Evolutionary conservation across 345 rosid species (phyloP).

Genomic region (Psidium friedrichsthalianum): DNA sequence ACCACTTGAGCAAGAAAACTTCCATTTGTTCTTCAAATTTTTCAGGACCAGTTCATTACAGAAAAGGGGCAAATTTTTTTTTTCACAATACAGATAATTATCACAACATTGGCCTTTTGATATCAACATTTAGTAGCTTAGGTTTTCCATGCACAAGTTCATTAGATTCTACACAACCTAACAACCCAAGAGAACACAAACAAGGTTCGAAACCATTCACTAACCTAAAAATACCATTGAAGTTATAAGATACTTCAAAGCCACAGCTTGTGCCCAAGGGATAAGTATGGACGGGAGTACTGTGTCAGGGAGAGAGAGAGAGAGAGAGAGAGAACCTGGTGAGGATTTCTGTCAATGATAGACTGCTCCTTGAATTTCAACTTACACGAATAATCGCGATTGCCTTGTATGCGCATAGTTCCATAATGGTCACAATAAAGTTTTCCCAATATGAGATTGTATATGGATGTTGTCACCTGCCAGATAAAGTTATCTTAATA

Average conservation of each 20-base stretch:
- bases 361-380: constrained; percentile 98
- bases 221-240: neutral
- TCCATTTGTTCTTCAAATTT: neutral
- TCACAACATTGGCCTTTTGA: neutral
- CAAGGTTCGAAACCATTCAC: neutral
- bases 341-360: constrained; percentile 94
- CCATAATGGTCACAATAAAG: constrained; percentile 97
- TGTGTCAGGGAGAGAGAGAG: neutral
- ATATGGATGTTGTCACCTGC: constrained; percentile 96
- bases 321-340: constrained; percentile 52
- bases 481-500: neutral
- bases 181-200: neutral
- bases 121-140: neutral
- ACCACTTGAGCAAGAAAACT: neutral
- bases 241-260: neutral
- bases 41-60: neutral
- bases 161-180: neutral
- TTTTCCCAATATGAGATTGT: constrained; percentile 95
- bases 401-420: constrained; percentile 81
- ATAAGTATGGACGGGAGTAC: neutral
- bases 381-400: constrained; percentile 71
- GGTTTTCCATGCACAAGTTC: neutral
- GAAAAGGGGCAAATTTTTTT: neutral
- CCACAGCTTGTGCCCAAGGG: neutral
- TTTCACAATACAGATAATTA: neutral